Conservation (phyloP, 2,329 filamentous ascomycete genomes). For the Diaporthe vaccinii region DNA sequence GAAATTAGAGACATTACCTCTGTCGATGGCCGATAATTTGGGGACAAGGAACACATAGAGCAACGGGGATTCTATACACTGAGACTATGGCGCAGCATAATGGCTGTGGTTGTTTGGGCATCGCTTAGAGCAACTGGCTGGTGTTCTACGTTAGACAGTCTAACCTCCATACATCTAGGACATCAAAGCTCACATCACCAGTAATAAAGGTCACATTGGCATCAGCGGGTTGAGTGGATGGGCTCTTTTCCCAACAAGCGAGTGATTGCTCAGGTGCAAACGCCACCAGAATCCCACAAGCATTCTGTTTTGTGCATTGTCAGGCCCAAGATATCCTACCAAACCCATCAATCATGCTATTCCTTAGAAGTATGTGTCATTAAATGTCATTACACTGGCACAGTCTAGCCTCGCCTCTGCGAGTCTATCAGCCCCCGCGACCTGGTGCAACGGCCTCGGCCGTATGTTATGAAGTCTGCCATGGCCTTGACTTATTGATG, state of each 20-base stretch:
- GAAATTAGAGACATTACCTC: not conserved
- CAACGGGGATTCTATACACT: not conserved
- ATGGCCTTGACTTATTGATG: conserved; percentile 19
- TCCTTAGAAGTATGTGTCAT: not conserved
- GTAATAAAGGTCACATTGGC: not conserved
- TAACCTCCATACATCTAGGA: conserved; percentile 5
- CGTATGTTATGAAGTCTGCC: not conserved
- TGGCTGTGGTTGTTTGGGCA: conserved; percentile 10
- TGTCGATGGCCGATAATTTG: not conserved
- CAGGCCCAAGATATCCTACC: not conserved
- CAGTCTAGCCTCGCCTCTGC: not conserved
- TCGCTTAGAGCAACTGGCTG: conserved; percentile 24
- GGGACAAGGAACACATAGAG: not conserved
- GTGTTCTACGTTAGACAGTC: not conserved
- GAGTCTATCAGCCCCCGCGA: not conserved
- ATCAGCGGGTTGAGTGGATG: no score
- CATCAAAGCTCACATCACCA: not conserved
- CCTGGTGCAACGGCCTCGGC: not conserved
- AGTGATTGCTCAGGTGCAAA: not conserved
- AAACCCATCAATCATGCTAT: not conserved
- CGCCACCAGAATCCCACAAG: not conserved
- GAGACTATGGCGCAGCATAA: conserved; percentile 3
- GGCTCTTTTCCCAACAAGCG: not conserved
- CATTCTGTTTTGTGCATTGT: not conserved
- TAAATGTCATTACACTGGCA: not conserved